phyloP scores from a whole-genome alignment of 768 basidiomycete species.

The Hemileccinum impolitum region DNA sequence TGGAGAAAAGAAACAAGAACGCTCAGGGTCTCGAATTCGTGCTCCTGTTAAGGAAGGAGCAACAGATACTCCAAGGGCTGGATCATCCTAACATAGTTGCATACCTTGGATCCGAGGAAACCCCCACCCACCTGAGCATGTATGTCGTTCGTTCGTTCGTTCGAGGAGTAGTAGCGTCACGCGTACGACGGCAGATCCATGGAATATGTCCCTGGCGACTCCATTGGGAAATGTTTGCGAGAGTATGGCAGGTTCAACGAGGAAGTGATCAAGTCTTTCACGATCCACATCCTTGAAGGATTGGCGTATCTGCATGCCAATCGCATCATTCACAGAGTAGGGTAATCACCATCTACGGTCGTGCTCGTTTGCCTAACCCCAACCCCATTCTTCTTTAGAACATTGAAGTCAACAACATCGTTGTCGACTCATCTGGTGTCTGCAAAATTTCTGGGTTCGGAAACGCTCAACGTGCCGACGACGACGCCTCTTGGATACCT shows the following conservation, averaged over 20 bases:
- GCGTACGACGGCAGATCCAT: slow-evolving; percentile 61
- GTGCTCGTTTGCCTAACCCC: neutral
- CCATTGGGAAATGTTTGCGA: slow-evolving; percentile 78
- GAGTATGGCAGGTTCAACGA: slow-evolving; percentile 88
- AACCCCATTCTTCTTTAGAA: slow-evolving; percentile 46
- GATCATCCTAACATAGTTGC: slow-evolving; percentile 95
- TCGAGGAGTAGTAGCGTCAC: too few relatives aligned
- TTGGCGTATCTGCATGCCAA: slow-evolving; percentile 87
- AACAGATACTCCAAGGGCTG: slow-evolving; percentile 87
- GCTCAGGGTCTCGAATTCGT: slow-evolving; percentile 77
- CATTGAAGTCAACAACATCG: slow-evolving; percentile 92
- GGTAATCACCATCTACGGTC: slow-evolving; percentile 19
- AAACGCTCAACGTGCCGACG: slow-evolving; percentile 86
- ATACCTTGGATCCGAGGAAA: slow-evolving; percentile 90
- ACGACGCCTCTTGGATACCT: slow-evolving; percentile 78
- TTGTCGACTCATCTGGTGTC: slow-evolving; percentile 80
- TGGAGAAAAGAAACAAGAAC: slow-evolving; percentile 87
- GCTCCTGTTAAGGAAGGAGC: slow-evolving; percentile 85
- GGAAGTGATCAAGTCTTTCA: slow-evolving; percentile 85
- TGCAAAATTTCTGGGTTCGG: slow-evolving; percentile 98
- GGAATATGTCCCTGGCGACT: slow-evolving; percentile 96
- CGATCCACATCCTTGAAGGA: slow-evolving; percentile 80
- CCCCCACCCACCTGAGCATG: slow-evolving; percentile 81
- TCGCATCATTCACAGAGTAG: slow-evolving; percentile 84
- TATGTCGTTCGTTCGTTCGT: slow-evolving; percentile 37